phyloP scores from a whole-genome alignment of 73 alveolate genomes.

The Paramecium biaurelia region DNA sequence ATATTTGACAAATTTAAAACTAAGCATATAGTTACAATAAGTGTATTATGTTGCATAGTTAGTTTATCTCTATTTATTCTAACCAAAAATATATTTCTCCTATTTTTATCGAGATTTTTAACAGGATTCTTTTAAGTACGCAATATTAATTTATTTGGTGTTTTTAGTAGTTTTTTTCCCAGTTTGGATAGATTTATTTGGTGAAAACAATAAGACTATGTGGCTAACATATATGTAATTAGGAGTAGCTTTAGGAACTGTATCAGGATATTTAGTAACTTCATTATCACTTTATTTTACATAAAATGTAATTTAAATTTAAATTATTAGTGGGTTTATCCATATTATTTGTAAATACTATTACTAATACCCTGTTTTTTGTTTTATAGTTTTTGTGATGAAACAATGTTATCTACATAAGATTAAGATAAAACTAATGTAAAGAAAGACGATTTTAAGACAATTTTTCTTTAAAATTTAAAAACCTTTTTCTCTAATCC shows the following conservation, averaged over 20 bases:
- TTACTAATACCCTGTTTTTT: conserved; percentile 43
- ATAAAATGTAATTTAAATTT: neutral
- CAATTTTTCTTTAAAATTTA: neutral
- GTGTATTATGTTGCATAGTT: conserved; percentile 14
- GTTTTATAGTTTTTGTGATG: neutral
- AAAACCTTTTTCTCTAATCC: neutral
- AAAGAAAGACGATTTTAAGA: neutral
- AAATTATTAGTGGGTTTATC: conserved; percentile 51
- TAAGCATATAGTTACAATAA: conserved; percentile 20
- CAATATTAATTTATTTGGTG: conserved; percentile 31
- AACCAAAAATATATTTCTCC: conserved; percentile 35
- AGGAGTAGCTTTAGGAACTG: conserved; percentile 62
- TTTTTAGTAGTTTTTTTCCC: conserved; percentile 76
- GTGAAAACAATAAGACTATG: conserved; percentile 50
- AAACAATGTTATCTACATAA: neutral
- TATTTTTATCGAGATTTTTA: conserved; percentile 68
- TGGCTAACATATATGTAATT: conserved; percentile 59
- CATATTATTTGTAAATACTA: conserved; percentile 39
- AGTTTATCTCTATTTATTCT: conserved; percentile 65
- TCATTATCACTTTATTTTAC: neutral
- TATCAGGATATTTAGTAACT: conserved; percentile 51
- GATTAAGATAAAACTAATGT: neutral
- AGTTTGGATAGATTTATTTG: conserved; percentile 76
- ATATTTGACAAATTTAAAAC: conserved; percentile 30
- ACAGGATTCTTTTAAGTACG: conserved; percentile 76